Conservation (phyloP, 805 yeast species). For the Lipomyces japonicus region DNA sequence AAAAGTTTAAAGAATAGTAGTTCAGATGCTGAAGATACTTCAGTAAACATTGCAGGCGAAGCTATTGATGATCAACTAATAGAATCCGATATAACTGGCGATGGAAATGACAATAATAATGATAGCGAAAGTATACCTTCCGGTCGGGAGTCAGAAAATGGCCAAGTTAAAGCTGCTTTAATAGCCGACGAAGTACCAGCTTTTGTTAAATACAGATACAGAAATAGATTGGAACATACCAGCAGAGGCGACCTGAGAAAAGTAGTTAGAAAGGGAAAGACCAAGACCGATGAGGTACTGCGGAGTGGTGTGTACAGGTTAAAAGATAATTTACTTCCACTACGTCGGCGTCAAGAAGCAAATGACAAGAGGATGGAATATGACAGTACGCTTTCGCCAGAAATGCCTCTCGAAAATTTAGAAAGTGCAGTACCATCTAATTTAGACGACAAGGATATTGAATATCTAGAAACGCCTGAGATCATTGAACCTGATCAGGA, state of each 20-base stretch:
- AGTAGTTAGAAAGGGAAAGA: slow-evolving; percentile 27
- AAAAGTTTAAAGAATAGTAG: too few relatives aligned
- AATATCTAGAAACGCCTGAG: slow-evolving; percentile 1
- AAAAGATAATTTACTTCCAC: slow-evolving; percentile 13
- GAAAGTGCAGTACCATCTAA: slow-evolving; percentile 9
- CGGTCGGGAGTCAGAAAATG: slow-evolving; percentile 29
- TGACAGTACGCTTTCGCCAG: not conserved
- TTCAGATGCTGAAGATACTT: too few relatives aligned
- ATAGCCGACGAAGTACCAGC: slow-evolving; percentile 10
- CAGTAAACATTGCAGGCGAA: not conserved
- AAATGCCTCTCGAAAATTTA: not conserved
- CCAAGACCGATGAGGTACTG: slow-evolving; percentile 29
- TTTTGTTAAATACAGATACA: slow-evolving; percentile 8
- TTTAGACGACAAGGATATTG: slow-evolving; percentile 19
- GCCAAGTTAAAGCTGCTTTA: slow-evolving; percentile 10
- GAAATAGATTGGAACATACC: slow-evolving; percentile 4
- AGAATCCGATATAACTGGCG: too few relatives aligned
- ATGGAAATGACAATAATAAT: too few relatives aligned
- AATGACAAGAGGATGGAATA: not conserved
- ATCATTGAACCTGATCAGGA: slow-evolving; percentile 11
- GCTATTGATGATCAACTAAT: too few relatives aligned
- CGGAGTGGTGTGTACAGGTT: slow-evolving; percentile 28
- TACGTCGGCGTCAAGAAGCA: slow-evolving; percentile 11
- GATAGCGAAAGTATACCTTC: slow-evolving; percentile 5
- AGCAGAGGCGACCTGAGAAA: slow-evolving; percentile 20